Percentiles rank a stretch among this genome's conserved stretches.
Conservation (phyloP, 805 yeast genomes). For the Candida pini region DNA sequence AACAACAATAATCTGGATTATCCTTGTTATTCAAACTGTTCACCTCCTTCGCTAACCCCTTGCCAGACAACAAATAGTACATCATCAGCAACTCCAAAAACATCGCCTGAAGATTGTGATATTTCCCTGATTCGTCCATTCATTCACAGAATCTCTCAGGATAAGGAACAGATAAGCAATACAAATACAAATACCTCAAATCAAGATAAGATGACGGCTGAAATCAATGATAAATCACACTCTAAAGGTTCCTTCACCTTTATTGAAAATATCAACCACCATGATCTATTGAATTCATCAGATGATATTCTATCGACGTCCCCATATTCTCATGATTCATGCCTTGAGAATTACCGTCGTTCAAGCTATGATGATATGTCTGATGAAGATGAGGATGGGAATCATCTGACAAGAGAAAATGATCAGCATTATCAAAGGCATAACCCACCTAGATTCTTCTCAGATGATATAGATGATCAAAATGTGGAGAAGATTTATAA, state of each 20-base stretch:
- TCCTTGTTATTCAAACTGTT: too few relatives aligned
- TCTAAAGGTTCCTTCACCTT: constrained; percentile 8
- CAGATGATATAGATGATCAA: constrained; percentile 21
- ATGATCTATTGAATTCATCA: constrained; percentile 6
- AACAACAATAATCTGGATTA: too few relatives aligned
- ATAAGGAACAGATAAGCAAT: too few relatives aligned
- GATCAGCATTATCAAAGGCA: constrained; percentile 12
- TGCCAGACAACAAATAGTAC: too few relatives aligned
- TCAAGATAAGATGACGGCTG: neutral
- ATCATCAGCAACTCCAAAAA: too few relatives aligned
- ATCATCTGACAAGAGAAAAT: constrained; percentile 1
- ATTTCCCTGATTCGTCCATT: too few relatives aligned
- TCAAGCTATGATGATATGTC: neutral
- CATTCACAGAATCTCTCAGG: too few relatives aligned
- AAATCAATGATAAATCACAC: neutral
- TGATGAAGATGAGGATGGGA: neutral
- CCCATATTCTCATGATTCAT: constrained; percentile 8
- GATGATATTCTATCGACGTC: constrained; percentile 8
- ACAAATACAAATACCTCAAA: too few relatives aligned
- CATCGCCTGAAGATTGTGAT: too few relatives aligned
- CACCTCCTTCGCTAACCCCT: too few relatives aligned
- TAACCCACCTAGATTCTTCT: constrained; percentile 24
- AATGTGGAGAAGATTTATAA: constrained; percentile 18
- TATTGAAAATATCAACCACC: constrained; percentile 12
- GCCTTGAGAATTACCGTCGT: constrained; percentile 1